Base-by-base conservation (phyloP, 192 early-diverging fungal genomes). In the Allomyces macrogynus region DNA sequence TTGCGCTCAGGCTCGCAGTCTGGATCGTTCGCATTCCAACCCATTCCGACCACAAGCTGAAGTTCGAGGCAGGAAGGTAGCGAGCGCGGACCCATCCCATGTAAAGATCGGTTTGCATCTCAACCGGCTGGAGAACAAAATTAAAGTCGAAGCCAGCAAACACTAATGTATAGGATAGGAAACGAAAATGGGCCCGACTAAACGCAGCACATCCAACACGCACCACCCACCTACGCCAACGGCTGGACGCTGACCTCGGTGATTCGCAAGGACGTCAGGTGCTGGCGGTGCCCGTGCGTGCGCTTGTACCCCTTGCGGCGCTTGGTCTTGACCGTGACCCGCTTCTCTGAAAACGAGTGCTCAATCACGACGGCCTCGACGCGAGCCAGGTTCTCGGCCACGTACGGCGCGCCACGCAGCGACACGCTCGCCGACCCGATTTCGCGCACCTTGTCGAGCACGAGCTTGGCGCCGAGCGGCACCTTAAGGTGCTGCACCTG, bases 291-390 rank as follows among this genome's bases (percentile, higher is more conserved):
- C 23, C 76, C 76, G 60, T 84, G 78, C 4, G 79, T 79, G 62
- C 82, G 80, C 73, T 81, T 81, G 72, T 83, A 81, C 54, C 82
- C 81, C 63, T 86, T 90, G 74, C 86, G 85, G 76, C 79, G 81
- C 75, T 87, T 87, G 78, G 86, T 89, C 72, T 90, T 90, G 62
- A 84, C 76, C 20, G 84, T 82, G n/a, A 77, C 75, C 42, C 87
- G 75, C 49, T 81, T 76, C 66, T 86, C 82, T 62, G 87, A 83
- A 70, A 83, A 84, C 14, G 91, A 78, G 63, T 98, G 92, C 73
- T 98, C 93, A 57, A 93, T 81, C 0, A 92, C 90, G 0, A 86
- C 87, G 18, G 91, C 92, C 70, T 89, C 81, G 67, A 98, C 85
- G 61, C 70, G 77, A 66, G 80, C 88, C 54, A 85, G 83, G 14